A percentile compares a stretch with the other conserved stretches of the same genome.
Conservation (phyloP, 2,329 filamentous ascomycete genomes). For the Tolypocladium ovalisporum region DNA sequence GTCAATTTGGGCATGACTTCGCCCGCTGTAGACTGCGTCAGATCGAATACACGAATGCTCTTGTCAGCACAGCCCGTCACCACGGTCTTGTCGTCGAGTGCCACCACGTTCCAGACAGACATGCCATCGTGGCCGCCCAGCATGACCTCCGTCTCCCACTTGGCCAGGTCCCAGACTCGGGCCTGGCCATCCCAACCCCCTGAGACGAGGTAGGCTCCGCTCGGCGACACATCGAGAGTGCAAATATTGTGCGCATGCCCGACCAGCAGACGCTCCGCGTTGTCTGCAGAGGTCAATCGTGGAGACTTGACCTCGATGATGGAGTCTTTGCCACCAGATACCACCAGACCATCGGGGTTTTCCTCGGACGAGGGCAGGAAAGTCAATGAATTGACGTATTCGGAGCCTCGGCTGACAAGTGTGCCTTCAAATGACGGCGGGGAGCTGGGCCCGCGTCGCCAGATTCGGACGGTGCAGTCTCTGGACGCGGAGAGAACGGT, state of each 20-base stretch:
- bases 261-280: constrained; percentile 75
- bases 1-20: constrained; percentile 40
- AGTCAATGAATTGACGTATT: constrained; percentile 79
- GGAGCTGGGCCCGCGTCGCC: constrained; percentile 56
- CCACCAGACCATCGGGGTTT: constrained; percentile 67
- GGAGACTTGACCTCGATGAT: constrained; percentile 84
- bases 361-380: constrained; percentile 59
- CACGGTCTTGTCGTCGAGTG: constrained; percentile 67
- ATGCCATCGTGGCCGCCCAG: constrained; percentile 64
- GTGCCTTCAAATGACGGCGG: constrained; percentile 66
- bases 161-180: constrained; percentile 74
- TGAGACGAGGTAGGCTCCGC: constrained; percentile 68
- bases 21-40: constrained; percentile 47
- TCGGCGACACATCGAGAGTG: constrained; percentile 65
- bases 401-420: constrained; percentile 68
- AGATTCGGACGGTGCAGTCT: constrained; percentile 81
- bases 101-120: constrained; percentile 85
- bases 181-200: constrained; percentile 90
- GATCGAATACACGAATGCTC: constrained; percentile 72
- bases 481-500: constrained; percentile 76
- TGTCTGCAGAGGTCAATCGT: constrained; percentile 53
- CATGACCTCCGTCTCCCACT: constrained; percentile 66
- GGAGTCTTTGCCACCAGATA: constrained; percentile 83
- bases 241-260: constrained; percentile 86
- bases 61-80: constrained; percentile 92